Conservation (phyloP, 768 basidiomycete genomes). For the Kwoniella sp. region DNA sequence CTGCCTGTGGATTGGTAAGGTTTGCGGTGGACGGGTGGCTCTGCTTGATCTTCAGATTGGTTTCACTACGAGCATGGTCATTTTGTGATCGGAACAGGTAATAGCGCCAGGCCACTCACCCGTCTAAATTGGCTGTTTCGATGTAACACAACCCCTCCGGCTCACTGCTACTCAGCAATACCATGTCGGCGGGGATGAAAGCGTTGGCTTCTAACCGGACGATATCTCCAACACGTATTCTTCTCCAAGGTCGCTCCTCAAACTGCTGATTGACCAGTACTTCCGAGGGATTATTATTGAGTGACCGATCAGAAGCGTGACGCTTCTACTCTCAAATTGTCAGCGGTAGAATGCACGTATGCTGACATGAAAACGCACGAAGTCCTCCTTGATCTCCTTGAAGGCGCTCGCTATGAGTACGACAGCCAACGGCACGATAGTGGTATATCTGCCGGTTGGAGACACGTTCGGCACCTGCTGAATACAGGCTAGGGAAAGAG, state of each 20-base stretch:
- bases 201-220: conserved; percentile 85
- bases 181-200: conserved; percentile 91
- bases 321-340: conserved; percentile 67
- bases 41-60: conserved; percentile 98
- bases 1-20: conserved; percentile 71
- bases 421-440: conserved; percentile 80
- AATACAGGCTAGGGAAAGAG: conserved; percentile 72
- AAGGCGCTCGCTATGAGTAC: conserved; percentile 90
- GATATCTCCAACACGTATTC: conserved; percentile 84
- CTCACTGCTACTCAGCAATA: conserved; percentile 82
- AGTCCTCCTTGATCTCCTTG: conserved; percentile 92
- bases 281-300: conserved; percentile 77
- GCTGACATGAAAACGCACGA: conserved; percentile 57
- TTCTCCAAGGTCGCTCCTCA: conserved; percentile 74
- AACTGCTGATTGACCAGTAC: conserved; percentile 64
- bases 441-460: conserved; percentile 90
- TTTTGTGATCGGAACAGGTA: no score
- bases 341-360: neutral
- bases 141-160: conserved; percentile 97
- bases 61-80: conserved; percentile 65
- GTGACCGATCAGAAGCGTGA: conserved; percentile 86
- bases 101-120: no score
- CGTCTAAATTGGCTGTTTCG: conserved; percentile 95
- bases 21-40: conserved; percentile 73
- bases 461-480: conserved; percentile 98